These are phyloP conservation scores for Aspergillus sclerotioniger DNA, from an alignment of 495 filamentous ascomycete genomes.

Conservation along the genomic window DNA sequence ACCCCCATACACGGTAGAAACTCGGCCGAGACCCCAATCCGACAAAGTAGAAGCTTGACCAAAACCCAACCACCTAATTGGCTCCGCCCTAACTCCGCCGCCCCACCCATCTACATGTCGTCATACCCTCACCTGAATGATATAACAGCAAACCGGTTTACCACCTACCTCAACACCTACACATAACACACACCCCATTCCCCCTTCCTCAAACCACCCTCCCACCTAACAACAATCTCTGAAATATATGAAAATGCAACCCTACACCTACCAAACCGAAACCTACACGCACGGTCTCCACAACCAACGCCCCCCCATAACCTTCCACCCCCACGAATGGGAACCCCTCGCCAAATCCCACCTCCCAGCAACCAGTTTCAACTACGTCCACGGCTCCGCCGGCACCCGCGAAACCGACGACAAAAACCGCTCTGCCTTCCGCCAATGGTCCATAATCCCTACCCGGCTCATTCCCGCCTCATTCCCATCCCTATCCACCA, in stretches of 20 bases:
- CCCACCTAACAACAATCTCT: neutral
- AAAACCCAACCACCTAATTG: too few species aligned
- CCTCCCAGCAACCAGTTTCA: conserved; percentile 32
- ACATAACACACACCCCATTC: too few species aligned
- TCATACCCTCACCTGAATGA: too few species aligned
- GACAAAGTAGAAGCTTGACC: too few species aligned
- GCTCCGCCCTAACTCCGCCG: too few species aligned
- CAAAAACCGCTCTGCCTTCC: conserved; percentile 41
- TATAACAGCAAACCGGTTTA: too few species aligned
- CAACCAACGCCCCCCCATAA: conserved; percentile 30
- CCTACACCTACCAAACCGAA: conserved; percentile 24
- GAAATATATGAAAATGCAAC: neutral
- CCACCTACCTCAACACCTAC: too few species aligned
- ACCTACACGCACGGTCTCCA: conserved; percentile 34
- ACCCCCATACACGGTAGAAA: too few species aligned
- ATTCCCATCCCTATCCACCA: conserved; percentile 17
- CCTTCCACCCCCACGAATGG: conserved; percentile 36
- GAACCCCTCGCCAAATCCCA: conserved; percentile 27
- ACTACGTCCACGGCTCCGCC: conserved; percentile 39
- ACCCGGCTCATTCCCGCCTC: conserved; percentile 25
- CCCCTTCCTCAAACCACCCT: neutral
- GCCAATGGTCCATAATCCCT: conserved; percentile 38
- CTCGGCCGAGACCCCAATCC: too few species aligned
- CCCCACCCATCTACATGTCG: too few species aligned
- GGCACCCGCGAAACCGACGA: conserved; percentile 34